A percentile compares a stretch with the other conserved stretches of the same genome.
phyloP scores from a whole-genome alignment of 2,329 filamentous ascomycete species.

The Rachicladosporium sp. region DNA sequence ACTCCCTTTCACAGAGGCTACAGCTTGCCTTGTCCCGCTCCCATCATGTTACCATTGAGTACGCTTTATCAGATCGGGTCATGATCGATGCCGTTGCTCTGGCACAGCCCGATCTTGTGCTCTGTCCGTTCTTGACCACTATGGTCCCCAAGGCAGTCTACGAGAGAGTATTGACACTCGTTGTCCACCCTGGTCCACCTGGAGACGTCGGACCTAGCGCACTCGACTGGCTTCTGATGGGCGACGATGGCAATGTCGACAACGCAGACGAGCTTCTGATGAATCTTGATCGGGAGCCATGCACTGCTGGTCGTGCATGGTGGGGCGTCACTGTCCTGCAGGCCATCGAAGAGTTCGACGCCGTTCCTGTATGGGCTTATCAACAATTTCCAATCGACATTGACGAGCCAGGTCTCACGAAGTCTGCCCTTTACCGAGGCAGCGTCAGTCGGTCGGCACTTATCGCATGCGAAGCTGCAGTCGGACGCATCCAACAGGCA shows the following conservation, averaged over 20 bases:
- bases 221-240: slow-evolving; percentile 32
- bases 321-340: slow-evolving; percentile 32
- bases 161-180: slow-evolving; percentile 27
- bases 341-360: slow-evolving; percentile 31
- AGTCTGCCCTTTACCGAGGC: slow-evolving; percentile 30
- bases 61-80: slow-evolving; percentile 19
- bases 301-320: slow-evolving; percentile 24
- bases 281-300: slow-evolving; percentile 13
- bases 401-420: slow-evolving; percentile 28
- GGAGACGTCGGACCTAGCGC: slow-evolving; percentile 32
- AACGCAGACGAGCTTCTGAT: slow-evolving; percentile 21
- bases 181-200: slow-evolving; percentile 32
- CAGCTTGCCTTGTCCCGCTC: slow-evolving; percentile 25
- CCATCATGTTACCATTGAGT: slow-evolving; percentile 31
- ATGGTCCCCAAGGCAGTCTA: slow-evolving; percentile 28
- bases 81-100: slow-evolving; percentile 29
- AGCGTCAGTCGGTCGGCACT: slow-evolving; percentile 28
- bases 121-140: slow-evolving; percentile 32
- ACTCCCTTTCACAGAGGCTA: slow-evolving; percentile 31
- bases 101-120: slow-evolving; percentile 28
- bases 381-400: slow-evolving; percentile 32
- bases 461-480: slow-evolving; percentile 25
- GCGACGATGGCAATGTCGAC: slow-evolving; percentile 28
- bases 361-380: slow-evolving; percentile 34
- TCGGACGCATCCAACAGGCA: slow-evolving; percentile 25